These are phyloP conservation scores for Yamadazyma endophytica DNA, from an alignment of 805 yeast genomes.

Conservation along the genomic window DNA sequence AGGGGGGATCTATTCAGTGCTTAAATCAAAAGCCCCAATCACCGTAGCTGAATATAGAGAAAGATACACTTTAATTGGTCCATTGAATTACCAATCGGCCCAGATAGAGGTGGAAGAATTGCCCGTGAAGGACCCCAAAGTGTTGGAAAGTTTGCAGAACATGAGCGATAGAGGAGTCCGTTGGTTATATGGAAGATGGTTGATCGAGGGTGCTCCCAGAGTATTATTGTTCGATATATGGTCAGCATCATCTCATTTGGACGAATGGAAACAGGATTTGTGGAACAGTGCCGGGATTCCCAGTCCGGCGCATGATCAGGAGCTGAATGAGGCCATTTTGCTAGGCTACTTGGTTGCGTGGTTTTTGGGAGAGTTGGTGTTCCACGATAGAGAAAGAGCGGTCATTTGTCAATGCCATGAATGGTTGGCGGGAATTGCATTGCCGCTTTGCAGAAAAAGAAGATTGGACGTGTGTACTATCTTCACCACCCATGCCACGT, in stretches of 20 bases:
- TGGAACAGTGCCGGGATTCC: constrained; percentile 94
- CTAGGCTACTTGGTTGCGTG: constrained; percentile 93
- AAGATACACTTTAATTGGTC: constrained; percentile 84
- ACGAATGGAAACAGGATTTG: constrained; percentile 92
- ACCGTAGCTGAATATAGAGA: constrained; percentile 91
- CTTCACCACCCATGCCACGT: constrained; percentile 96
- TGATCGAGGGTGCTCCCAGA: constrained; percentile 95
- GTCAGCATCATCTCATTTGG: constrained; percentile 63
- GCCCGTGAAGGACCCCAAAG: constrained; percentile 49
- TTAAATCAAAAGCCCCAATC: constrained; percentile 94
- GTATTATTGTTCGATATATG: constrained; percentile 84
- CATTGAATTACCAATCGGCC: constrained; percentile 69
- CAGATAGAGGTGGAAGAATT: constrained; percentile 80
- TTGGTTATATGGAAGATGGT: constrained; percentile 91
- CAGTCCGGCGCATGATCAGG: constrained; percentile 82
- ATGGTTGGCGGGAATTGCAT: constrained; percentile 96
- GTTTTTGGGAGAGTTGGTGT: constrained; percentile 94
- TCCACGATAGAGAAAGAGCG: constrained; percentile 78
- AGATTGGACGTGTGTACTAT: constrained; percentile 91
- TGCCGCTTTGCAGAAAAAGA: constrained; percentile 88
- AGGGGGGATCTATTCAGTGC: constrained; percentile 95
- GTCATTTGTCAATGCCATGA: constrained; percentile 94
- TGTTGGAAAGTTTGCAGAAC: constrained; percentile 63
- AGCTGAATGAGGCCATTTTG: constrained; percentile 88
- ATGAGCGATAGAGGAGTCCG: constrained; percentile 81